Evolutionary conservation across 345 rosid genomes (phyloP).

Genomic region (Isatis tinctoria): DNA sequence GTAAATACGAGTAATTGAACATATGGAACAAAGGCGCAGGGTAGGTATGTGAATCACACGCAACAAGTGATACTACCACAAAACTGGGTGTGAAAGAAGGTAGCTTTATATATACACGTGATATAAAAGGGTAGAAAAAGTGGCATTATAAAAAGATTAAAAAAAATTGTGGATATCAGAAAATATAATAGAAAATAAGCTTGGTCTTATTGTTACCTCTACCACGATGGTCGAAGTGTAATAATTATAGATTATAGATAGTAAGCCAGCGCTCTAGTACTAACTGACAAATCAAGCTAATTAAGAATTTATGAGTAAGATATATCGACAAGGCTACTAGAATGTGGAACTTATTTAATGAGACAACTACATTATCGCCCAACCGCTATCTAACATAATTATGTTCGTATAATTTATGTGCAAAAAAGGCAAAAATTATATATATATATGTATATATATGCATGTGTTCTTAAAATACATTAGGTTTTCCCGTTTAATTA

Average conservation of each 20-base stretch:
- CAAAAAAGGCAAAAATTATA: not conserved
- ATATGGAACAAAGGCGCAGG: not conserved
- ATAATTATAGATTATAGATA: not conserved
- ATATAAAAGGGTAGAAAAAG: not conserved
- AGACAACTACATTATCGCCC: conserved; percentile 27
- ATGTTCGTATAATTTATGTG: not conserved
- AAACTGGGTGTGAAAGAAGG: not conserved
- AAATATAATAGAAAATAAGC: not conserved
- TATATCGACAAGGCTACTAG: conserved; percentile 11
- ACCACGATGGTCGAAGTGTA: not conserved
- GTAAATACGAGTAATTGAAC: not conserved
- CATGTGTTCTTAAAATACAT: not conserved
- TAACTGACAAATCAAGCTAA: not conserved
- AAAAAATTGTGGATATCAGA: not conserved
- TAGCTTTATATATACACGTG: conserved; percentile 13
- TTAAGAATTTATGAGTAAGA: conserved; percentile 1
- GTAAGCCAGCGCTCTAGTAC: not conserved
- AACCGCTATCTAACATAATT: conserved; percentile 23
- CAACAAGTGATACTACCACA: conserved; percentile 9
- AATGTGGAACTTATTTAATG: conserved; percentile 22
- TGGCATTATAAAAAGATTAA: not conserved
- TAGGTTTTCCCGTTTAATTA: not conserved
- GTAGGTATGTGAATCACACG: conserved; percentile 19
- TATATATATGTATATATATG: not conserved
- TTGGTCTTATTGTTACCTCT: not conserved